Conservation (phyloP, 768 basidiomycete genomes). For the Goffeauzyma gilvescens region DNA sequence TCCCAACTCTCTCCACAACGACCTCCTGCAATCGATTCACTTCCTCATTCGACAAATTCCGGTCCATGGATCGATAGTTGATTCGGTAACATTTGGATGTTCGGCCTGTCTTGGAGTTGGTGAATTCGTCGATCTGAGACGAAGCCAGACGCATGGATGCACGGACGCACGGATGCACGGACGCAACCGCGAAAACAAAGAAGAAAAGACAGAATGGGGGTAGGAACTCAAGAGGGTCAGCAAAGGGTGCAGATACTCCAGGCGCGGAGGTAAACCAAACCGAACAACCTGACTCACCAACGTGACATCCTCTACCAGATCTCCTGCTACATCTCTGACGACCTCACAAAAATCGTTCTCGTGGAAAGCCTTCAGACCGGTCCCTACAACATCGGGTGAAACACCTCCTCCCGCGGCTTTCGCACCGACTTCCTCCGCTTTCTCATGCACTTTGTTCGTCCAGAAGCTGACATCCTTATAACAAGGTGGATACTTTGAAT, state of each 20-base stretch:
- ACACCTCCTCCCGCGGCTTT: conserved; percentile 14
- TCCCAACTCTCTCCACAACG: conserved; percentile 25
- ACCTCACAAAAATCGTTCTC: conserved; percentile 96
- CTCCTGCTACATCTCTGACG: conserved; percentile 78
- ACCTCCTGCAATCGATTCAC: conserved; percentile 55
- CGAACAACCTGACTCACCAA: conserved; percentile 38
- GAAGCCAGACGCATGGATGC: neutral
- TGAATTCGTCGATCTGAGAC: conserved; percentile 67
- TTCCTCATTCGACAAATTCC: conserved; percentile 72
- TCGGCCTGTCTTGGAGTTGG: conserved; percentile 66
- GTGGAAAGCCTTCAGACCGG: conserved; percentile 39
- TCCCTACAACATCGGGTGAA: no score
- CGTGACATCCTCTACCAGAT: conserved; percentile 75
- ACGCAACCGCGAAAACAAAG: no score
- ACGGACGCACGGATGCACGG: neutral
- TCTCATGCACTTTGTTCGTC: conserved; percentile 36
- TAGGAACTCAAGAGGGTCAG: neutral
- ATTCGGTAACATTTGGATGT: conserved; percentile 73
- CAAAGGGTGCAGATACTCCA: neutral
- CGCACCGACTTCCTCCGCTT: conserved; percentile 17
- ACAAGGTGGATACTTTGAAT: conserved; percentile 79
- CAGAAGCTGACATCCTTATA: conserved; percentile 95
- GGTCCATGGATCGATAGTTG: conserved; percentile 93
- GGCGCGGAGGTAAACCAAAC: no score
- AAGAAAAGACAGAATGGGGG: neutral